Evolutionary conservation across 371 early-diverging fungal genomes (phyloP).

Genomic region (Mortierella sp.): DNA sequence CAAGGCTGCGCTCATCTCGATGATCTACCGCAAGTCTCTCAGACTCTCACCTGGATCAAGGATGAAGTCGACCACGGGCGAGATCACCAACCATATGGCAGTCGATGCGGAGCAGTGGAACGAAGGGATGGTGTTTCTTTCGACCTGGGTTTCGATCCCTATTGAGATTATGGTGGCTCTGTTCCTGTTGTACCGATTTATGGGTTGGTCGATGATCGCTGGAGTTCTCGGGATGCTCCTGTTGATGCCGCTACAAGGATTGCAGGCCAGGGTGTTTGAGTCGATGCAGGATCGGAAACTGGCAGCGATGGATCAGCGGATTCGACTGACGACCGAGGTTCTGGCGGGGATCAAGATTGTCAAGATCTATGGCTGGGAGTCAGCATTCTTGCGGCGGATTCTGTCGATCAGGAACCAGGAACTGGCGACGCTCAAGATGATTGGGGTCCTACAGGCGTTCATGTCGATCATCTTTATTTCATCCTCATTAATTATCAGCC

Average conservation of each 20-base stretch:
- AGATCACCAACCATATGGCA: constrained; percentile 45
- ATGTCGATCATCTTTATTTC: constrained; percentile 49
- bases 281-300: constrained; percentile 4
- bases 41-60: constrained; percentile 34
- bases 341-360: constrained; percentile 23
- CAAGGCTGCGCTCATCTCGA: constrained; percentile 27
- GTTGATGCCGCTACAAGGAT: constrained; percentile 13
- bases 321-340: constrained; percentile 25
- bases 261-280: constrained; percentile 10
- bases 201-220: constrained; percentile 23
- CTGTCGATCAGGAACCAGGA: constrained; percentile 25
- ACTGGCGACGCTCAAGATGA: constrained; percentile 21
- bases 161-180: constrained; percentile 9
- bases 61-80: constrained; percentile 19
- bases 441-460: constrained; percentile 36
- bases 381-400: constrained; percentile 42
- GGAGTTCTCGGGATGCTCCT: constrained; percentile 16
- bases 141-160: constrained; percentile 36
- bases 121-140: constrained; percentile 23
- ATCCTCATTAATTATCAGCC: constrained; percentile 47
- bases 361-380: constrained; percentile 29
- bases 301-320: constrained; percentile 14
- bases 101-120: constrained; percentile 43
- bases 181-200: neutral
- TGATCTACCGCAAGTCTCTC: constrained; percentile 43